These are phyloP conservation scores for Pistacia integerrima DNA, from an alignment of 345 rosid species.

Conservation along the genomic window DNA sequence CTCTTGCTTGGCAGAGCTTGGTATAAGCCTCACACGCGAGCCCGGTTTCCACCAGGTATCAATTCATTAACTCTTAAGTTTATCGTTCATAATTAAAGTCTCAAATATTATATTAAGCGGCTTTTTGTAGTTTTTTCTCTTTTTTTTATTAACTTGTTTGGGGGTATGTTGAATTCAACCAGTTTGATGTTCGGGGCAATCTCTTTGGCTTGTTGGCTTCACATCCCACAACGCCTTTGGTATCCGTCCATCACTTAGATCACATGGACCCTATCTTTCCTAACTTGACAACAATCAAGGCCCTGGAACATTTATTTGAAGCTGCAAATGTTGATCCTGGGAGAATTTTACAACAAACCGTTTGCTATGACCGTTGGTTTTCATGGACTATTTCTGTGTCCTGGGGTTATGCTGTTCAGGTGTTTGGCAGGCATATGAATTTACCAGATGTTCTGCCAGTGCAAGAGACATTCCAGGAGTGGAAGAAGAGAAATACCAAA, in stretches of 20 bases:
- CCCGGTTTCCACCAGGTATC: constrained; percentile 96
- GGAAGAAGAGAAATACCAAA: constrained; percentile 42
- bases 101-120: too few species aligned
- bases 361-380: constrained; percentile 76
- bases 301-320: constrained; percentile 52
- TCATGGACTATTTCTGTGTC: constrained; percentile 83
- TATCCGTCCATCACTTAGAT: constrained; percentile 76
- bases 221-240: constrained; percentile 73
- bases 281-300: constrained; percentile 48
- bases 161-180: constrained; percentile 4
- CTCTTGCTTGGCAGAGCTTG: constrained; percentile 82
- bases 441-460: constrained; percentile 50
- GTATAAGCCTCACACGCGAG: constrained; percentile 66
- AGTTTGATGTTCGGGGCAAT: constrained; percentile 78
- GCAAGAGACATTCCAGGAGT: constrained; percentile 67
- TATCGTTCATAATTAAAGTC: not conserved
- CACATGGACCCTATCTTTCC: constrained; percentile 73
- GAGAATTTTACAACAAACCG: constrained; percentile 71
- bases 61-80: not conserved
- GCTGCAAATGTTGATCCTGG: constrained; percentile 61
- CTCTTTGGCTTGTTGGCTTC: constrained; percentile 69
- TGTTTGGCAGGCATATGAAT: constrained; percentile 40
- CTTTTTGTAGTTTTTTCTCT: not conserved
- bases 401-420: constrained; percentile 88
- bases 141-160: not conserved